Evolutionary conservation across 768 basidiomycete genomes (phyloP), one percentile per base, ranked within the genome.

Genomic region (Leccinum sublutescens): DNA sequence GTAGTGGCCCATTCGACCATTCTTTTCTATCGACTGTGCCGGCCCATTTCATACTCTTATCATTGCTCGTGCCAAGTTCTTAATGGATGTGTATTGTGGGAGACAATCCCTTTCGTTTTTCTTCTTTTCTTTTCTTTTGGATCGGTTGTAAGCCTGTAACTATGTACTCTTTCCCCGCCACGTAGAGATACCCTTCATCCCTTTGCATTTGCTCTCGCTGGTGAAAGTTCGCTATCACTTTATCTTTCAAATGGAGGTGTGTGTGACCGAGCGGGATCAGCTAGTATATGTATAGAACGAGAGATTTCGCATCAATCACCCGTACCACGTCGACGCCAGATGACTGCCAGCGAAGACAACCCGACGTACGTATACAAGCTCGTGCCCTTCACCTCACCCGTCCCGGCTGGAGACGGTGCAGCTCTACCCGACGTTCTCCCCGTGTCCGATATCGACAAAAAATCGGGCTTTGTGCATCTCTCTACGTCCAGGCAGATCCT

Each of bases 341-440:
- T 67, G 63, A 49, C 57, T 52, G 2, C 50, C 6, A 57, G 29
- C 23, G 5, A 29, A 31, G 50, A 49, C 34, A 40, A 53, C 43
- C 86, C 84, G 5, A 79, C 74, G 3, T 85, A 85, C 69, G 54
- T 88, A 60, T 88, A 87, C 76, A 88, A 87, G 64, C 79, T 88
- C 59, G 70, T 86, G 33, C 75, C 79, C 12, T 65, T 74, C 40
- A 72, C 78, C 9, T 62, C 77, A 9, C 71, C 80, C 0, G 56
- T 69, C n/a, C 76, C 79, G 0, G 63, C 73, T 45, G 43, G 43
- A 31, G 69, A 76, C 36, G 23, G 6, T 7, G 6, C 53, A 2
- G 74, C 73, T 1, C 70, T 85, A 14, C 83, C 84, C 7, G 68
- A 73, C 2, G 66, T 61, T 3, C 76, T 86, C 27, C 82, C 83